Evolutionary conservation across 352 stramenopile genomes (phyloP), one percentile per base, ranked within the genome.

Genomic region (Phytophthora nicotianae): DNA sequence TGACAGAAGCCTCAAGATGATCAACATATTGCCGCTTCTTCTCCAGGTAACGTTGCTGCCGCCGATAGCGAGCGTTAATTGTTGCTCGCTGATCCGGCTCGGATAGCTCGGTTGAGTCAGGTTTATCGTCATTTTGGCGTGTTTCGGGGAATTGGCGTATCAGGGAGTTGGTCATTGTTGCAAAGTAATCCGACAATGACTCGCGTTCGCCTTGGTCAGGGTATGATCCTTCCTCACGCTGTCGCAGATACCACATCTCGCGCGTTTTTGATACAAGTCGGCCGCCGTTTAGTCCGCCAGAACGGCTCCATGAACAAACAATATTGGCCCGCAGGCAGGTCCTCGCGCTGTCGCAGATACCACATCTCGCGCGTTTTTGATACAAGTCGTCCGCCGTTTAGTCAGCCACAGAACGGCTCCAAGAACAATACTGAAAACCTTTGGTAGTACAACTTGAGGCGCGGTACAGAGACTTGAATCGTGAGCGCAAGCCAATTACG

Each of bases 41-140:
- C 21, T 66, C 60, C 4, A 55, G 61, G 26, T 70, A 74, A 27
- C 65, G 60, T 24, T 70, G 60, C 24, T 74, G 65, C 6, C 60
- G 60, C 6, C 63, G 38, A n/a, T 62, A 46, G 5, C 26, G 21
- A 16, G 24, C 13, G 48, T 52, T 56, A 4, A 3, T 50, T 17
- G 24, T 8, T 37, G 5, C 11, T 13, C 17, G n/a, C 10, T 47
- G 41, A n/a, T n/a, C n/a, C 40, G 16, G 9, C 3, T 40, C n/a
- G n/a, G n/a, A n/a, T 38, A 5, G 27, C 32, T 59, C 41, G 0
- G 5, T 2, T 48, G 4, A 8, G 27, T 38, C 29, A 37, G 59
- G 16, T 9, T 49, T 35, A 33, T 26, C 43, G 23, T 38, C 23
- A 29, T 53, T 24, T 17, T n/a, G n/a, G n/a, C n/a, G n/a, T n/a